These are phyloP conservation scores for Cercophora scortea DNA, from an alignment of 495 filamentous ascomycete species.

Conservation along the genomic window DNA sequence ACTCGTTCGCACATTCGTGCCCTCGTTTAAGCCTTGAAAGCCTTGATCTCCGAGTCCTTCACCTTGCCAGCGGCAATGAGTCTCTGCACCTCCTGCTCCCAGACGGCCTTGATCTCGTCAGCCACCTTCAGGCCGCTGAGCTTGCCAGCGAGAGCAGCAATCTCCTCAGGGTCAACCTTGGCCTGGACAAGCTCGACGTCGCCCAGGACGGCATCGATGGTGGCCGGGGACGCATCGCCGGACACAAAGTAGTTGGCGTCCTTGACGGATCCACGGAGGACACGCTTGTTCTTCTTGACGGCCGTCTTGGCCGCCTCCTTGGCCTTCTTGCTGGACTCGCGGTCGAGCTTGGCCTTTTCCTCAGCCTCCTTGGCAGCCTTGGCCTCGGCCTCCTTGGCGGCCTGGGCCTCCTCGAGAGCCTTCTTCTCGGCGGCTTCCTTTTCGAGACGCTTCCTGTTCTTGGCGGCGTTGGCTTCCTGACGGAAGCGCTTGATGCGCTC, in stretches of 20 bases:
- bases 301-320: slow-evolving; percentile 98
- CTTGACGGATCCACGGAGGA: slow-evolving; percentile 84
- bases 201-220: slow-evolving; percentile 73
- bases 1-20: neutral
- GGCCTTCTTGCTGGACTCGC: slow-evolving; percentile 91
- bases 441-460: slow-evolving; percentile 87
- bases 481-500: slow-evolving; percentile 97
- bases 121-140: slow-evolving; percentile 65
- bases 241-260: slow-evolving; percentile 88
- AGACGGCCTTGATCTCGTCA: slow-evolving; percentile 60
- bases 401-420: slow-evolving; percentile 67
- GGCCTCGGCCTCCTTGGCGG: slow-evolving; percentile 75
- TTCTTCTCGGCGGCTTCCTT: slow-evolving; percentile 87
- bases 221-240: slow-evolving; percentile 56
- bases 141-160: slow-evolving; percentile 69
- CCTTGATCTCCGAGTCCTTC: slow-evolving; percentile 64
- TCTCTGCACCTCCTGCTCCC: slow-evolving; percentile 60
- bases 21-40: slow-evolving; percentile 20
- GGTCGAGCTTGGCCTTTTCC: slow-evolving; percentile 83
- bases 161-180: slow-evolving; percentile 85
- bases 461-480: slow-evolving; percentile 79
- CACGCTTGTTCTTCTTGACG: slow-evolving; percentile 98
- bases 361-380: slow-evolving; percentile 91
- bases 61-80: slow-evolving; percentile 73
- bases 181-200: slow-evolving; percentile 84